Conservation (phyloP, 305 asterid species). For the Plantago coronopus region DNA sequence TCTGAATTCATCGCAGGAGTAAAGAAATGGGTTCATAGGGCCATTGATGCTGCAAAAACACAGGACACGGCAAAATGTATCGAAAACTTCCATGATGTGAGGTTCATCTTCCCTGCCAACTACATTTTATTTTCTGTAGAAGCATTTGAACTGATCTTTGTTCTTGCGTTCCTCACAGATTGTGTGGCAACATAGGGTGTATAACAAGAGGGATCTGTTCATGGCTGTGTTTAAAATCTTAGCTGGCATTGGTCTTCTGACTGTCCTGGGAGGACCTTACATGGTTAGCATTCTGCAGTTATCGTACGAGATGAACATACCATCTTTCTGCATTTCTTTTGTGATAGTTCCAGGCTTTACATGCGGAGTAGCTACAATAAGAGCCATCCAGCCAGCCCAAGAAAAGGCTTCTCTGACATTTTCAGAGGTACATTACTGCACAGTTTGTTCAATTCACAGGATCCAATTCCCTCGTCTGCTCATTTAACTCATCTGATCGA, state of each 20-base stretch:
- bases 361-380: slow-evolving; percentile 34
- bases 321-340: slow-evolving; percentile 53
- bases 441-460: not conserved
- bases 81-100: slow-evolving; percentile 39
- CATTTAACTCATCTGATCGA: not conserved
- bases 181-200: slow-evolving; percentile 32
- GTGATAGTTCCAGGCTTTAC: slow-evolving; percentile 46
- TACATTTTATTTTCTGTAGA: not conserved
- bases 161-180: slow-evolving; percentile 27
- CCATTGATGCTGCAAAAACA: slow-evolving; percentile 27
- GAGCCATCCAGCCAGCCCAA: slow-evolving; percentile 40
- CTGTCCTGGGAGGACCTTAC: slow-evolving; percentile 50
- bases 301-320: slow-evolving; percentile 34
- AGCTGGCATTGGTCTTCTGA: slow-evolving; percentile 36
- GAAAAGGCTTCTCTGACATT: slow-evolving; percentile 56
- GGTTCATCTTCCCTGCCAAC: not conserved
- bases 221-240: slow-evolving; percentile 31
- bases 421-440: slow-evolving; percentile 44
- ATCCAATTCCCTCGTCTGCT: not conserved
- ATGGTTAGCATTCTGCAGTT: slow-evolving; percentile 36
- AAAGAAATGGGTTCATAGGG: slow-evolving; percentile 38
- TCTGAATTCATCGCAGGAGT: slow-evolving; percentile 48
- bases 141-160: not conserved
- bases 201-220: slow-evolving; percentile 21
- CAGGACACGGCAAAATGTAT: slow-evolving; percentile 24